Evolutionary conservation across 176 grass and related monocot species (phyloP).

Genomic region (Triticum aestivum): IWGSC_CS_RefSeq_v2.1 NC_057805.1:417666881-417667380

Average conservation of each 20-base stretch:
- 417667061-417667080: neutral
- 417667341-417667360: neutral
- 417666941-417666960: conserved; percentile 30
- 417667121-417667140: neutral
- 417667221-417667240: neutral
- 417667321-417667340: neutral
- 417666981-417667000: conserved; percentile 20
- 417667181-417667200: neutral
- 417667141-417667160: neutral
- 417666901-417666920: conserved; percentile 75
- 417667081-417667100: neutral
- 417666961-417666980: conserved; percentile 55
- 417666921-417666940: conserved; percentile 49
- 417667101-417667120: neutral
- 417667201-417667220: neutral
- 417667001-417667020: conserved; percentile 40
- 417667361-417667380: neutral
- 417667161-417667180: neutral
- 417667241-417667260: neutral
- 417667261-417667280: neutral
- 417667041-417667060: conserved; percentile 78
- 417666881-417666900: conserved; percentile 60
- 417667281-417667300: neutral
- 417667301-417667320: neutral
- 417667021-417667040: conserved; percentile 75